Base-by-base conservation (phyloP, 208 protist species). In the Angomonas ambiguus region DNA sequence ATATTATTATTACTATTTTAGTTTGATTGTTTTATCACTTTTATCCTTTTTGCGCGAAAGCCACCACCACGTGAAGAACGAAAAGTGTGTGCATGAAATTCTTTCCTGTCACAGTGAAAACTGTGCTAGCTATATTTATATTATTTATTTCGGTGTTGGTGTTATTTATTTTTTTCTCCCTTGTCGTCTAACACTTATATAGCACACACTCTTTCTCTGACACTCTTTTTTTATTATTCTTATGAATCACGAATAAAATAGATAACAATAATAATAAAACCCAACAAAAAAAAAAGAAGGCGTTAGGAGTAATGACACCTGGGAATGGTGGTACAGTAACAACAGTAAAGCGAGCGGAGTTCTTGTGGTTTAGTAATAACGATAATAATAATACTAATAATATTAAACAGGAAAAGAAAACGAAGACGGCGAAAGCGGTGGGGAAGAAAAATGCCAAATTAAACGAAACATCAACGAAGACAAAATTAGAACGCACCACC, bases 1-100 rank as follows among this genome's bases (percentile, higher is more conserved):
- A 53, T 53, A 53, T 53, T 53, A 27, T 27, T 53, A 53, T 53
- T 38, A 59, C 8, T 59, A 59, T 32, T 30, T 11, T 20, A 38
- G 4, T 18, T 31, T 35, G 16, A 10, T 22, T 56, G 16, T 45
- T 45, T 45, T 16, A 45, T 45, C 38, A 16, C 16, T 8, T 45
- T 45, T 45, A 45, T 45, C 16, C 38, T 45, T 45, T 45, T 45
- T 45, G 8, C 11, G 16, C n/a, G 49, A n/a, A n/a, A n/a, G n/a
- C n/a, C n/a, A n/a, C n/a, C n/a, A n/a, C n/a, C n/a, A n/a, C n/a
- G n/a, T n/a, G n/a, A 48, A 48, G 38, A 11, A 53, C 5, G 48
- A 53, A 25, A 58, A 58, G 51, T 30, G 34, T 16, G 51, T 58
- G 28, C 28, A 58, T 16, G 28, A 25, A 2, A 25, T 31, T 31